Base-by-base conservation (phyloP, 176 grass and related monocot species). In the Phoenix roebelenii region DNA sequence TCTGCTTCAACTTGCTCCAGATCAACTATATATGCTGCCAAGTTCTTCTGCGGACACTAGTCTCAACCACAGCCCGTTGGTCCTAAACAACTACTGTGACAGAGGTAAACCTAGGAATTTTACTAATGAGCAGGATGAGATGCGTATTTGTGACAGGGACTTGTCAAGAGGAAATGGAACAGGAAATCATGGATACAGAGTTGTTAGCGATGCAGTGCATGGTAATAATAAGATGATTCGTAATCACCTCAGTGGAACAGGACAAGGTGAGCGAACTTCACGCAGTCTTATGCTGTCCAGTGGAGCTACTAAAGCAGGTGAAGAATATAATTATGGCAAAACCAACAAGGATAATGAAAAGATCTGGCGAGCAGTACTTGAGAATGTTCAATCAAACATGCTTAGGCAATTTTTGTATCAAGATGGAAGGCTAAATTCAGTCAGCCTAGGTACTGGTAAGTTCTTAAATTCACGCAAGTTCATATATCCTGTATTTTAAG, bases 1-100 rank as follows among this genome's bases (percentile, higher is more conserved):
- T 77, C 76, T 98, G 18, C 87, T 98, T 72, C 87, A 98, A 76
- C 81, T 98, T 82, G 93, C 87, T 76, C 87, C 93, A 64, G 93
- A 98, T 49, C 82, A 87, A 49, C 84, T 78, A 23, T 98, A 92
- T 66, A 50, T 82, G 51, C 67, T 88, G 22, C 87, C 79, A 18
- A 79, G 69, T 82, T 87, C 92, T 64, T 97, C 86, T 59, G 68
- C 78, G 16, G 85, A 77, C 51, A 58, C 59, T 28, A 89, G 72
- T 66, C 55, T 79, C 52, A 85, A 79, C 49, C 75, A 71, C 51
- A 73, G 63, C 51, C 54, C 74, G 15, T 26, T 49, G 50, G 35
- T 56, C 28, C 12, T 65, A 16, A 58, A 50, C 65, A 79, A 57
- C 25, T 59, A 3, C 22, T 51, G 63, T 15, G 75, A 76, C 29